Percentiles rank a stretch among this genome's conserved stretches.
phyloP scores from a whole-genome alignment of 768 basidiomycete species.

The Tricholoma terreum region DNA sequence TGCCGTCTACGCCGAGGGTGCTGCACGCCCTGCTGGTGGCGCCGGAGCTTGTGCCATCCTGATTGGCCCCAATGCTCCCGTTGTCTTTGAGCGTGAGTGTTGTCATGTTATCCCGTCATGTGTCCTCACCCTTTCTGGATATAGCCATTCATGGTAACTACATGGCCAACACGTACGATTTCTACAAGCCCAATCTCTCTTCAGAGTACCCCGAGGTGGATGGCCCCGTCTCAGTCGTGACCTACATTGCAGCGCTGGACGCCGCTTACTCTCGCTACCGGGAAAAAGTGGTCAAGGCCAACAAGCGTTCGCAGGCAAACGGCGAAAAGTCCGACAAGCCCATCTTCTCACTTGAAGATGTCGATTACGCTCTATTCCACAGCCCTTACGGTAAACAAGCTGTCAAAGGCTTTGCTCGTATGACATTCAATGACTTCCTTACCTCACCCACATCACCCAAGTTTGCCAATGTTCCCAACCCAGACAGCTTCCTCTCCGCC shows the following conservation, averaged over 20 bases:
- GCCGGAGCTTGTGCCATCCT: conserved; percentile 94
- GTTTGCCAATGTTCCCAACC: conserved; percentile 67
- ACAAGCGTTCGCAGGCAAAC: conserved; percentile 45
- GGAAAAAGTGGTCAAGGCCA: conserved; percentile 69
- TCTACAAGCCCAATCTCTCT: conserved; percentile 96
- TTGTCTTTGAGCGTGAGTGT: conserved; percentile 89
- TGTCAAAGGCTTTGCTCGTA: conserved; percentile 92
- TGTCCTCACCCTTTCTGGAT: conserved; percentile 14
- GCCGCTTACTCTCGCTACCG: conserved; percentile 82
- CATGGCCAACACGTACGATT: conserved; percentile 98
- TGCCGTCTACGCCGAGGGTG: conserved; percentile 95
- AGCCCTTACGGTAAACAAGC: conserved; percentile 99
- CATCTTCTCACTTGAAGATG: conserved; percentile 71
- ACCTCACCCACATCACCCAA: conserved; percentile 64
- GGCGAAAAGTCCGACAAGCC: conserved; percentile 40
- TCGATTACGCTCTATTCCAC: conserved; percentile 96
- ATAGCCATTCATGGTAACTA: conserved; percentile 93
- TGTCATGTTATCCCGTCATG: conserved; percentile 3
- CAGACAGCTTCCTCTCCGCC: conserved; percentile 65
- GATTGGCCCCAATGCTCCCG: conserved; percentile 93
- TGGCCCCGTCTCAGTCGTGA: conserved; percentile 92
- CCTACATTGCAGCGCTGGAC: conserved; percentile 93
- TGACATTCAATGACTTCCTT: conserved; percentile 92
- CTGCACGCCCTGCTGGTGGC: conserved; percentile 93
- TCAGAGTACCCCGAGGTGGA: conserved; percentile 97